phyloP scores from a whole-genome alignment of 2,329 filamentous ascomycete species.

The Colletotrichum cuscutae region DNA sequence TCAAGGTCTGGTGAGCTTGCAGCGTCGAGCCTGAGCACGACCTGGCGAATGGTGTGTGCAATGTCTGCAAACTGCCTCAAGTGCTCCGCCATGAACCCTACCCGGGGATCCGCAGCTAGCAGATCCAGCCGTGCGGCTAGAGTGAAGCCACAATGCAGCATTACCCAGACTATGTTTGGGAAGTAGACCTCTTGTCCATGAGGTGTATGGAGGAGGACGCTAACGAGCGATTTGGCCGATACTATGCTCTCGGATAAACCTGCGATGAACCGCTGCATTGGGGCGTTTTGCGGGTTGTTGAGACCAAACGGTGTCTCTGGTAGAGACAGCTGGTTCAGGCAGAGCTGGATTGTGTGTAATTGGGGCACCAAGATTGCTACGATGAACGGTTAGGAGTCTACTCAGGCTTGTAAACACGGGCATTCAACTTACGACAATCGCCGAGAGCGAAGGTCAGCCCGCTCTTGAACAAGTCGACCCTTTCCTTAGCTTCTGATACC shows the following conservation, averaged over 20 bases:
- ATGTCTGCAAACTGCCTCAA: constrained; percentile 45
- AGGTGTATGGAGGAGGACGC: constrained; percentile 41
- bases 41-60: constrained; percentile 42
- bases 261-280: constrained; percentile 37
- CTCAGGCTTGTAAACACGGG: fast-evolving
- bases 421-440: constrained; percentile 42
- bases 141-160: constrained; percentile 44
- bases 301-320: constrained; percentile 41
- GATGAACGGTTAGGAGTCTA: not conserved
- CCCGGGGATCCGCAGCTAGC: constrained; percentile 40
- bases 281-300: constrained; percentile 38
- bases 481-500: constrained; percentile 25
- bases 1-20: constrained; percentile 30
- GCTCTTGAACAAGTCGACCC: constrained; percentile 37
- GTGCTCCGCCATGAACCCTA: constrained; percentile 39
- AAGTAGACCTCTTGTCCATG: constrained; percentile 41
- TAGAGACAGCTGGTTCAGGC: constrained; percentile 43
- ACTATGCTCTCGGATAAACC: constrained; percentile 45
- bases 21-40: constrained; percentile 42
- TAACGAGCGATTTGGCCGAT: constrained; percentile 43
- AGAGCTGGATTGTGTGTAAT: constrained; percentile 42
- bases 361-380: constrained; percentile 42
- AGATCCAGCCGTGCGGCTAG: constrained; percentile 44
- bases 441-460: constrained; percentile 41
- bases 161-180: constrained; percentile 45